phyloP scores from a whole-genome alignment of 805 yeast genomes.

The Candida montana region DNA sequence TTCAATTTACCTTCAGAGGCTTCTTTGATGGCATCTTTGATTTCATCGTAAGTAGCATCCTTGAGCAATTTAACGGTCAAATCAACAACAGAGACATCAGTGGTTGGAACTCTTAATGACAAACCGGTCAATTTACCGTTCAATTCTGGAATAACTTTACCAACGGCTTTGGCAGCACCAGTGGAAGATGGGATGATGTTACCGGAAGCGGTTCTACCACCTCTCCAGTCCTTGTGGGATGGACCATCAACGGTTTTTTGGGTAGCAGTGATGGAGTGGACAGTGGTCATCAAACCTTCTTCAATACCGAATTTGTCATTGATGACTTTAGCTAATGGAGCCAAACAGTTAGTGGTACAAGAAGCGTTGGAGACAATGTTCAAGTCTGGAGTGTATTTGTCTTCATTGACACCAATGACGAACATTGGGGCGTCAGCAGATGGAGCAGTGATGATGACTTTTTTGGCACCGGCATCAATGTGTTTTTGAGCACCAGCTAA shows the following conservation, averaged over 20 bases:
- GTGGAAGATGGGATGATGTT: constrained; percentile 73
- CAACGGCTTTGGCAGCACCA: constrained; percentile 76
- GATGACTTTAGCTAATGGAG: constrained; percentile 66
- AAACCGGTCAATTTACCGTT: constrained; percentile 72
- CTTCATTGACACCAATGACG: constrained; percentile 66
- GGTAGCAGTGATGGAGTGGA: constrained; percentile 66
- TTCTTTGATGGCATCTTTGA: constrained; percentile 52
- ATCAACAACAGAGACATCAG: constrained; percentile 68
- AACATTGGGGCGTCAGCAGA: constrained; percentile 70
- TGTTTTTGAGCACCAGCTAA: constrained; percentile 63
- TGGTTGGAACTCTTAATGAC: constrained; percentile 71
- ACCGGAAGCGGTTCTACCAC: constrained; percentile 74
- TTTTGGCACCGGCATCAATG: constrained; percentile 69
- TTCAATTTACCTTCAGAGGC: constrained; percentile 56
- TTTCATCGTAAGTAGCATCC: constrained; percentile 58
- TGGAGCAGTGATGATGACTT: constrained; percentile 69
- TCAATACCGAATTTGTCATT: constrained; percentile 62
- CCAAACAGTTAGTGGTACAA: constrained; percentile 71
- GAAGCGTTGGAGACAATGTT: constrained; percentile 65
- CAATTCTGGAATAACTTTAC: constrained; percentile 66
- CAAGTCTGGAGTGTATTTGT: constrained; percentile 50
- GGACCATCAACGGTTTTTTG: constrained; percentile 76
- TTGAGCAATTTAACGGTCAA: constrained; percentile 59
- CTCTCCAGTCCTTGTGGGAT: constrained; percentile 78
- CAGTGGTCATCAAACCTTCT: constrained; percentile 74